Percentiles rank a stretch among this genome's conserved stretches.
These are phyloP conservation scores for Guadua angustifolia DNA, from an alignment of 176 grass and related monocot species.

Conservation along the genomic window DNA sequence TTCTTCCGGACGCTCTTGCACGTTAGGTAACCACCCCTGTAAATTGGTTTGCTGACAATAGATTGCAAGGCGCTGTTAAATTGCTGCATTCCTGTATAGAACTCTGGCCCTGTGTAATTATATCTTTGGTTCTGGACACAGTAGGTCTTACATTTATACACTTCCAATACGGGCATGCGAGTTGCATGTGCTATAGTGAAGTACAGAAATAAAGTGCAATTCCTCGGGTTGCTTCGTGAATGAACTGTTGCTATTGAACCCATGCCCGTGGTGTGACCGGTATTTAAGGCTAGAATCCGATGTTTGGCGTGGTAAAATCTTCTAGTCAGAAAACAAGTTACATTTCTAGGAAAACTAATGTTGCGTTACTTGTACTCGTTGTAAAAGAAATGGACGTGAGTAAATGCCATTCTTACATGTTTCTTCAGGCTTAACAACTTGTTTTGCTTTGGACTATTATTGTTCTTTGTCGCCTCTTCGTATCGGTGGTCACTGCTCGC, in stretches of 20 bases:
- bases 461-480: too few species aligned
- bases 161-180: conserved; percentile 36
- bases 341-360: neutral
- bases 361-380: neutral
- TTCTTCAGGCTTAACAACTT: too few species aligned
- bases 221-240: neutral
- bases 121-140: conserved; percentile 42
- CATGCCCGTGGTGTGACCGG: neutral
- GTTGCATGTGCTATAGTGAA: conserved; percentile 24
- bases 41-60: conserved; percentile 56
- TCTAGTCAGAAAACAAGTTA: neutral
- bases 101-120: conserved; percentile 57
- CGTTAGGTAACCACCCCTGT: conserved; percentile 54
- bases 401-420: too few species aligned
- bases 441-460: too few species aligned
- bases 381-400: too few species aligned
- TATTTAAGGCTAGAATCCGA: conserved; percentile 4
- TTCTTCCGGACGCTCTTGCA: conserved; percentile 41
- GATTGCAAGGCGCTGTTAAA: conserved; percentile 47
- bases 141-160: conserved; percentile 37
- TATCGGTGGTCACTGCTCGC: too few species aligned
- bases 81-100: conserved; percentile 51
- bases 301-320: neutral
- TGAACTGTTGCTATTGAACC: neutral
- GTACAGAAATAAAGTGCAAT: conserved; percentile 45